Base-by-base conservation (phyloP, 371 early-diverging fungal species). In the Smittium culicis region DNA sequence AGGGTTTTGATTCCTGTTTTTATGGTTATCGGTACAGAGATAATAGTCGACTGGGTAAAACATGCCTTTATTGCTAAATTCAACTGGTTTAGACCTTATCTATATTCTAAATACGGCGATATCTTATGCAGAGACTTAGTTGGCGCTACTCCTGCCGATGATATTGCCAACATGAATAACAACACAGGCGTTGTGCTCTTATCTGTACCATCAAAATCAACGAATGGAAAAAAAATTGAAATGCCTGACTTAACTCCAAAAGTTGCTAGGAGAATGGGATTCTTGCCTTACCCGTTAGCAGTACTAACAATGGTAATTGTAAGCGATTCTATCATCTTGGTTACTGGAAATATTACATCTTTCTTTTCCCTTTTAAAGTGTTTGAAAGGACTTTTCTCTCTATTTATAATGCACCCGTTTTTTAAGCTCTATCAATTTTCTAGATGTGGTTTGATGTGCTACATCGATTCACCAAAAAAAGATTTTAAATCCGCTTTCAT, bases 11-110 rank as follows among this genome's bases (percentile, higher is more conserved):
- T n/a, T n/a, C n/a, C n/a, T n/a, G n/a, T n/a, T n/a, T n/a, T 60
- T 60, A 60, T 60, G 60, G 25, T 60, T 8, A 8, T 90, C 61
- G 85, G 84, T 0, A 89, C 93, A 29, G 97, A 97, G 73, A 75
- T 96, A 1, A 74, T 94, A 25, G 95, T 96, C 8, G 98, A 98
- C 77, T 97, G 97, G 95, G 78, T 96, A 62, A 98, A 98, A 74
- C 98, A 98, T 75, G 90, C 96, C 0, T 97, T 96, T 72, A 91
- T 98, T 66, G 91, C 92, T 24, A 96, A 96, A 71, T 95, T 95
- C 78, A 98, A 98, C 74, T 88, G 88, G 68, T 88, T 96, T 64
- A 74, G 90, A 27, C 94, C 95, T 0, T 84, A 82, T 2, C 87
- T 95, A 1, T 98, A 96, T 76, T 82, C 79, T 1, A 82, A 86